Evolutionary conservation across 2,329 filamentous ascomycete species (phyloP), one percentile per base, ranked within the genome.

Genomic region (Magnaporthiopsis poae): DNA sequence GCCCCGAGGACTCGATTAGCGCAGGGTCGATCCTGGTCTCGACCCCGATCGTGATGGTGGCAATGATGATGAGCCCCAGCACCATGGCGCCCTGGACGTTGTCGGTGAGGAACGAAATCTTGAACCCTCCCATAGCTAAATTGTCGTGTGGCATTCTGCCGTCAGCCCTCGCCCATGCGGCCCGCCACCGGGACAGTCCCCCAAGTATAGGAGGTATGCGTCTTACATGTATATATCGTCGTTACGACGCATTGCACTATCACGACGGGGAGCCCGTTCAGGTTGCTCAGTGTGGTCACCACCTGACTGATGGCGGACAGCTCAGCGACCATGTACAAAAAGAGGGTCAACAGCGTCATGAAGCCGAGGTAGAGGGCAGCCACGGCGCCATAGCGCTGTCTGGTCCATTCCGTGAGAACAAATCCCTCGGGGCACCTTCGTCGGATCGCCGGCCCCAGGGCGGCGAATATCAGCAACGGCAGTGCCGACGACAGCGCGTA

Each of bases 271-370:
- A 95, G 81, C 0, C 88, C 87, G 70, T 93, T 82, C 59, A 95
- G 80, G 1, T 90, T 90, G 0, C 91, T 93, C 71, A 95, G 77
- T 11, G 88, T 83, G 68, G 79, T 88, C 72, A 94, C 82, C 59
- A 94, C 91, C 76, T 94, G 90, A 65, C 92, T 90, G 35, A 95
- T 81, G 15, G 90, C 90, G 11, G 90, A 93, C 61, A 95, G 82
- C 79, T 95, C 91, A 27, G 90, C 86, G 33, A 94, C 87, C 90
- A 95, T 94, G 81, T 94, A 95, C 65, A 95, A 76, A 75, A 94
- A 95, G 71, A 95, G 83, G 1, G 91, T 94, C 64, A 92, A 87
- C 64, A 94, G 81, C 61, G 90, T 92, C 79, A 93, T 81, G 72
- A 90, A 83, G 75, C 90, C 92, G 69, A 95, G 81, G 74, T 90